These are phyloP conservation scores for Picochlorum sp. DNA, from an alignment of 139 green algal species.

Conservation along the genomic window DNA sequence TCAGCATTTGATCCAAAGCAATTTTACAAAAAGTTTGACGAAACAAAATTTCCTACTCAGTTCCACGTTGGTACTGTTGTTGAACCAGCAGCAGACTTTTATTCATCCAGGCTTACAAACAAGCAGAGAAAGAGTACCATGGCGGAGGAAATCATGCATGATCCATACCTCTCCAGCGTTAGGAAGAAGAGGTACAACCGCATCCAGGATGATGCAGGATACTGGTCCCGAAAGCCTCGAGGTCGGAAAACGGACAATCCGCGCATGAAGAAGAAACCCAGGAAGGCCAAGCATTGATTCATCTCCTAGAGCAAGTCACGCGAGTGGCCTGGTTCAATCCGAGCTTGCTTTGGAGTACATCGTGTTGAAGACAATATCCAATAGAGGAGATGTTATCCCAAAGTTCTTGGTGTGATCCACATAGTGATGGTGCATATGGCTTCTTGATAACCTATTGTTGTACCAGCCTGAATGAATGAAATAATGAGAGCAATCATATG, in stretches of 20 bases:
- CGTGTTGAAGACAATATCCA: conserved; percentile 65
- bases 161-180: conserved; percentile 37
- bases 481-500: conserved; percentile 89
- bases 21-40: conserved; percentile 79
- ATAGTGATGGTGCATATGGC: conserved; percentile 81
- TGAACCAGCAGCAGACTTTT: conserved; percentile 36
- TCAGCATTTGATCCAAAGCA: conserved; percentile 59
- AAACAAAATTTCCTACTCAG: conserved; percentile 46
- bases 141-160: conserved; percentile 57
- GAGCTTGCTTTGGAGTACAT: not conserved
- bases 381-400: conserved; percentile 70
- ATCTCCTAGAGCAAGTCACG: not conserved
- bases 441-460: conserved; percentile 31
- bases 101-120: conserved; percentile 51
- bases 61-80: conserved; percentile 54
- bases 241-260: conserved; percentile 26
- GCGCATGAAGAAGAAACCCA: conserved; percentile 25
- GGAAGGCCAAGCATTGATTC: conserved; percentile 35
- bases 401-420: conserved; percentile 41
- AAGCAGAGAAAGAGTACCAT: conserved; percentile 58
- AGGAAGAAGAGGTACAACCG: conserved; percentile 45
- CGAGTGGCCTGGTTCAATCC: not conserved
- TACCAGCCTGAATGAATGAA: conserved; percentile 49
- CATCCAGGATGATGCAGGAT: conserved; percentile 43
- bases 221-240: conserved; percentile 12